Evolutionary conservation across 345 rosid species (phyloP).

Genomic region (Populus nigra): DNA sequence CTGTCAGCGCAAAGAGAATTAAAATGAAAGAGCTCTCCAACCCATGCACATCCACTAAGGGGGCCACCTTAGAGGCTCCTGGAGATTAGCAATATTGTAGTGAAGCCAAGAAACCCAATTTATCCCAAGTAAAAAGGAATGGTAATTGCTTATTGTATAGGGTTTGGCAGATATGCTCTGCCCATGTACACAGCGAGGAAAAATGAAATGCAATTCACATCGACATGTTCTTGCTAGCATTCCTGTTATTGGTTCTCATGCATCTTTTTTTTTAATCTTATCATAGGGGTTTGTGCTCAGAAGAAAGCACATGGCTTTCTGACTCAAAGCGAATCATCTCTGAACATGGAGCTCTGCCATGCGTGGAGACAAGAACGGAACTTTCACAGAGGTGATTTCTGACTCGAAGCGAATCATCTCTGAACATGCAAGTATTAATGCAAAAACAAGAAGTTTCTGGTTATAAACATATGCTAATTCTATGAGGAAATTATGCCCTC

Average conservation of each 20-base stretch:
- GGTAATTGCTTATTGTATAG: not conserved
- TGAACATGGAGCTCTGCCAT: not conserved
- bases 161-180: not conserved
- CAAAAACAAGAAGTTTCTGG: not conserved
- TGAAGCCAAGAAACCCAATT: too few species aligned
- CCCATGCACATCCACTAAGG: too few species aligned
- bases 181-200: not conserved
- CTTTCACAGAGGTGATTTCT: not conserved
- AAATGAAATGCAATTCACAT: not conserved
- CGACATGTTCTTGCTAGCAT: not conserved
- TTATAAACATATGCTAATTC: too few species aligned
- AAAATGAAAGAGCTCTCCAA: too few species aligned
- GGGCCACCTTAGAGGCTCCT: too few species aligned
- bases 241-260: too few species aligned
- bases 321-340: too few species aligned
- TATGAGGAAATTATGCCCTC: too few species aligned
- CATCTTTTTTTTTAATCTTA: too few species aligned
- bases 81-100: too few species aligned
- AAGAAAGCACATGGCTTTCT: not conserved
- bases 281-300: not conserved
- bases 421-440: not conserved
- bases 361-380: not conserved
- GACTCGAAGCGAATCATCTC: not conserved
- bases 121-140: not conserved
- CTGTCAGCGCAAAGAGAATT: too few species aligned